These are phyloP conservation scores for Penicillium cataractarum DNA, from an alignment of 495 filamentous ascomycete species.

Conservation along the genomic window DNA sequence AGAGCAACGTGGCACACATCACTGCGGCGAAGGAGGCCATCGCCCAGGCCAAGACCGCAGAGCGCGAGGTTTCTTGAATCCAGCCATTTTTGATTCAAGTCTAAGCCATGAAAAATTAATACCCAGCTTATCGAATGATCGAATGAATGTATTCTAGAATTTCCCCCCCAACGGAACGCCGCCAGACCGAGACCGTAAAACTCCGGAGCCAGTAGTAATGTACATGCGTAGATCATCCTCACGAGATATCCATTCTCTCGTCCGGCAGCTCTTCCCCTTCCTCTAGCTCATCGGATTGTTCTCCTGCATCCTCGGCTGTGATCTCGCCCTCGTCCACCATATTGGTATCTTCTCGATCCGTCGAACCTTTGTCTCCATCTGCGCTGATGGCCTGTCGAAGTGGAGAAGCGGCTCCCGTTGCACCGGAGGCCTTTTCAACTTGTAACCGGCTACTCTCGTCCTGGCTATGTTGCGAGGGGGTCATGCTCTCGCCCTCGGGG, in stretches of 20 bases:
- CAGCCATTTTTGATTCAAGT: slow-evolving; percentile 4
- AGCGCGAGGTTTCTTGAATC: slow-evolving; percentile 45
- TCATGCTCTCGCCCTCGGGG: slow-evolving; percentile 55
- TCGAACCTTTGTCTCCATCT: slow-evolving; percentile 34
- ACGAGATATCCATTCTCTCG: slow-evolving; percentile 75
- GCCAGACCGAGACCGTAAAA: slow-evolving; percentile 23
- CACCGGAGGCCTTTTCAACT: slow-evolving; percentile 37
- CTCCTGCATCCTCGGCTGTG: slow-evolving; percentile 43
- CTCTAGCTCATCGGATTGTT: slow-evolving; percentile 45
- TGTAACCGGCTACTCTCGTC: slow-evolving; percentile 47
- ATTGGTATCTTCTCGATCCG: slow-evolving; percentile 53
- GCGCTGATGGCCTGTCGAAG: slow-evolving; percentile 43
- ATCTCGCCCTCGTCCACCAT: slow-evolving; percentile 71
- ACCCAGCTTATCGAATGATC: slow-evolving; percentile 19
- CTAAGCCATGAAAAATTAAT: slow-evolving; percentile 16
- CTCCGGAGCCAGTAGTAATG: slow-evolving; percentile 38
- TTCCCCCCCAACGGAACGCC: slow-evolving; percentile 28
- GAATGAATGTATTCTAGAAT: slow-evolving; percentile 30
- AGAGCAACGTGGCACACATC: slow-evolving; percentile 59
- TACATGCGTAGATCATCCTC: slow-evolving; percentile 22
- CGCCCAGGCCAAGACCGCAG: slow-evolving; percentile 56
- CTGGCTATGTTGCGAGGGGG: slow-evolving; percentile 52
- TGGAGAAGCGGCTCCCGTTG: slow-evolving; percentile 41
- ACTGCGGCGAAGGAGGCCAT: slow-evolving; percentile 63
- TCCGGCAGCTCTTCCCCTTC: slow-evolving; percentile 58